phyloP scores from a whole-genome alignment of 176 grass and related monocot species.

The Rhynchospora breviuscula region DNA sequence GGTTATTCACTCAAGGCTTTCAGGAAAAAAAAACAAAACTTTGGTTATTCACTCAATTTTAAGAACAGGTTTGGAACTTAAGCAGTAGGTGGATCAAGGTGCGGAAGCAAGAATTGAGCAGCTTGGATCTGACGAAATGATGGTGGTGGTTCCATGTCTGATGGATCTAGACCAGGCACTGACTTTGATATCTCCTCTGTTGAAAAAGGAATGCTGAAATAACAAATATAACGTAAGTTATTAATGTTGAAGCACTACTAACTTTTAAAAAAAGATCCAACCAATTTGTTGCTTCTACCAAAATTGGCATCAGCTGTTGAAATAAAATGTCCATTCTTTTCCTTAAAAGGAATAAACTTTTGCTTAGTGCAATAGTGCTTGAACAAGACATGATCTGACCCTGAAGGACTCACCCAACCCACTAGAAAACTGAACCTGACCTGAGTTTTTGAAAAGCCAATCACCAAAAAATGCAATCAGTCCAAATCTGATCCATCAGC shows the following conservation, averaged over 20 bases:
- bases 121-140: slow-evolving; percentile 54
- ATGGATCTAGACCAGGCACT: slow-evolving; percentile 55
- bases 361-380: background rate
- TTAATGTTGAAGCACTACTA: background rate
- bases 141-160: slow-evolving; percentile 51
- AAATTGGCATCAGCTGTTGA: background rate
- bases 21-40: no score
- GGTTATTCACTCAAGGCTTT: no score
- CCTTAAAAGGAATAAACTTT: background rate
- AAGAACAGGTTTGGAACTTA: slow-evolving; percentile 1
- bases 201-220: slow-evolving; percentile 80
- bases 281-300: slow-evolving; percentile 9
- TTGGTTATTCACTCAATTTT: background rate
- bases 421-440: background rate
- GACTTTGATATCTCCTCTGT: slow-evolving; percentile 75
- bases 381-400: background rate
- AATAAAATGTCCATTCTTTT: background rate
- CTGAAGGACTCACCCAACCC: background rate
- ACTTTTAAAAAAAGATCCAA: background rate
- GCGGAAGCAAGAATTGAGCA: slow-evolving; percentile 53
- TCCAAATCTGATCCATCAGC: background rate
- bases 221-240: background rate
- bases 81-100: slow-evolving; percentile 30
- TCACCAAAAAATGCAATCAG: background rate
- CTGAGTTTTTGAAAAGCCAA: background rate